Evolutionary conservation across 2,329 filamentous ascomycete genomes (phyloP), one percentile per base, ranked within the genome.

Genomic region (Colletotrichum scovillei): DNA sequence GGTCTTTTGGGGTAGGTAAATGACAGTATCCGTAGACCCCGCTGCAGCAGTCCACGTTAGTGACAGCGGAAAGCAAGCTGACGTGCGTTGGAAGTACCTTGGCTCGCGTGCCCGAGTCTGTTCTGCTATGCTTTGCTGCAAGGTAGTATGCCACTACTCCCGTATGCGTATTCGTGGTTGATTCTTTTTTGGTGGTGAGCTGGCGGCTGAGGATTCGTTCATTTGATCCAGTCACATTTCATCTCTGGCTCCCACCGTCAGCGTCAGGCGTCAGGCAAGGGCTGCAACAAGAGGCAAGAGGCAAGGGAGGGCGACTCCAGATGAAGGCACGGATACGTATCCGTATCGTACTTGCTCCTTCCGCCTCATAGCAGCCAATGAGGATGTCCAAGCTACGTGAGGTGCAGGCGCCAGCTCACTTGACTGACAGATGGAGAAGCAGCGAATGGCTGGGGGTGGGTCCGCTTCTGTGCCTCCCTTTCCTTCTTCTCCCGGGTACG

Each of bases 371-470:
- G 16, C 16, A 42, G 42, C 42, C 42, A 49, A 49, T 49, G 42
- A 9, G 3, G 1, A 49, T 49, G 42, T 19, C 8, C 42, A 49
- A 19, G 16, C 7, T n/a, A 19, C 19, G 16, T 49, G 19, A 49
- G 42, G 42, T 49, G 42, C 42, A 49, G 42, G 16, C 42, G 42
- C 22, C 4, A 24, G 52, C 22, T n/a, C 14, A 59, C 38, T 16
- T 42, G 26, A 49, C 22, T n/a, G 52, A 11, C 26, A n/a, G 59
- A 38, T 24, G n/a, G 46, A 58, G 63, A 53, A 59, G 35, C 14
- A 42, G 46, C n/a, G 52, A 69, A 69, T 69, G 69, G 66, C 69
- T 55, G 66, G 69, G 59, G 30, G 30, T 58, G 66, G 57, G 57
- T 42, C 30, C 35, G 63, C 35, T 30, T 30, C n/a, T 3, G 28